Conservation (phyloP, 305 asterid genomes). For the Fraxinus paxiana region DNA sequence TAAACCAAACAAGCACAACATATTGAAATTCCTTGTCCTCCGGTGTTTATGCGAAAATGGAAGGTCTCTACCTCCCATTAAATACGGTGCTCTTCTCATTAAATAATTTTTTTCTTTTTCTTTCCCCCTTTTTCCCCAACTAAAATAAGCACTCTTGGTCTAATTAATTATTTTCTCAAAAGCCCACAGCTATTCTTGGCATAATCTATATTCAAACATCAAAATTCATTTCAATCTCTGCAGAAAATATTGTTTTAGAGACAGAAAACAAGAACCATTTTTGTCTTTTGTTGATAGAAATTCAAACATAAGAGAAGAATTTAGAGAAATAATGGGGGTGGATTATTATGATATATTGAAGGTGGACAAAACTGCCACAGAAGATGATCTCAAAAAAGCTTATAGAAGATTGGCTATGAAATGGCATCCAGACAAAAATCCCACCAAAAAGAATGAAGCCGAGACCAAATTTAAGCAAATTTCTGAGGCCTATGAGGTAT, state of each 20-base stretch:
- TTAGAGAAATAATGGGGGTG: conserved; percentile 47
- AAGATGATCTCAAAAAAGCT: conserved; percentile 85
- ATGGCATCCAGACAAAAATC: conserved; percentile 97
- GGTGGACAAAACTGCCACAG: conserved; percentile 68
- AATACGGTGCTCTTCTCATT: neutral
- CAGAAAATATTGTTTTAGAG: neutral
- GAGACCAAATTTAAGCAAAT: conserved; percentile 86
- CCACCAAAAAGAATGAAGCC: conserved; percentile 69
- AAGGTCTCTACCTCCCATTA: neutral
- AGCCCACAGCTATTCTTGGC: neutral
- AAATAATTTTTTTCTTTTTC: neutral
- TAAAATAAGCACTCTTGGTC: neutral
- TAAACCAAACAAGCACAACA: neutral
- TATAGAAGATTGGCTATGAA: conserved; percentile 89
- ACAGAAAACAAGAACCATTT: conserved; percentile 13
- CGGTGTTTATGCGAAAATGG: conserved; percentile 4
- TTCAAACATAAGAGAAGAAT: conserved; percentile 4
- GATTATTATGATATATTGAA: conserved; percentile 70
- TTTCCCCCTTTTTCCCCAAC: neutral
- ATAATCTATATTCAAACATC: neutral
- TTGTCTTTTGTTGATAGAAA: neutral
- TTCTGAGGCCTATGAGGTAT: conserved; percentile 88
- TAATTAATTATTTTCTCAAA: neutral
- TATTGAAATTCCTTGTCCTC: neutral
- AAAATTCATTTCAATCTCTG: neutral